phyloP scores from a whole-genome alignment of 148 eudicot species.

The Drosera capensis region DNA sequence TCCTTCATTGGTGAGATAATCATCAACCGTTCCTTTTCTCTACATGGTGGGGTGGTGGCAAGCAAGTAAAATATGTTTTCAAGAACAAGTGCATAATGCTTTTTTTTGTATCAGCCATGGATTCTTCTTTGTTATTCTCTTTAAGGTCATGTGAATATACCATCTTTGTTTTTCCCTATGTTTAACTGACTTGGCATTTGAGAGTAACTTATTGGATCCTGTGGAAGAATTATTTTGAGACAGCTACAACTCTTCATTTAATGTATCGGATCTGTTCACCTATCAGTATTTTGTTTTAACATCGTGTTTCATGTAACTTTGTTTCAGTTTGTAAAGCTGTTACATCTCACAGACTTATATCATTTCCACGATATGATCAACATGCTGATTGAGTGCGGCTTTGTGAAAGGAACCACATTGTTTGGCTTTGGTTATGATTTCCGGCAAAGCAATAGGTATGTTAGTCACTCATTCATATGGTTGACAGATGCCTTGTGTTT shows the following conservation, averaged over 20 bases:
- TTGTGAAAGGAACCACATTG: constrained; percentile 85
- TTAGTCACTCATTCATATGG: background rate
- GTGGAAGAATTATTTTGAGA: too few relatives aligned
- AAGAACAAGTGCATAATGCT: background rate
- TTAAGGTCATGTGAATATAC: background rate
- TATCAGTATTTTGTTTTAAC: background rate
- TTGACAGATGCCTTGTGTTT: background rate
- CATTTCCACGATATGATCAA: constrained; percentile 96
- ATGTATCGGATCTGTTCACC: background rate
- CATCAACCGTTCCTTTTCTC: background rate
- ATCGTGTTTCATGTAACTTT: constrained; percentile 3
- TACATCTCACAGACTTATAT: constrained; percentile 56
- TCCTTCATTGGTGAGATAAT: constrained; percentile 68
- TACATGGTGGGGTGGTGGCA: background rate
- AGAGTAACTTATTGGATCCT: too few relatives aligned
- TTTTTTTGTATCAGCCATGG: too few relatives aligned
- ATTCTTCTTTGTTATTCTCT: too few relatives aligned
- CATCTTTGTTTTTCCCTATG: too few relatives aligned
- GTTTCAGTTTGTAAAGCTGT: constrained; percentile 54
- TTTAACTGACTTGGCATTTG: too few relatives aligned
- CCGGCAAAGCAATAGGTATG: constrained; percentile 92
- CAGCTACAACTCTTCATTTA: background rate
- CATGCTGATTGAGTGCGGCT: constrained; percentile 80
- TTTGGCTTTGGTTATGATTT: constrained; percentile 95
- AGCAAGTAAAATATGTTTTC: too few relatives aligned